These are phyloP conservation scores for Pseudonectria buxi DNA, from an alignment of 2,329 filamentous ascomycete species.

Conservation along the genomic window DNA sequence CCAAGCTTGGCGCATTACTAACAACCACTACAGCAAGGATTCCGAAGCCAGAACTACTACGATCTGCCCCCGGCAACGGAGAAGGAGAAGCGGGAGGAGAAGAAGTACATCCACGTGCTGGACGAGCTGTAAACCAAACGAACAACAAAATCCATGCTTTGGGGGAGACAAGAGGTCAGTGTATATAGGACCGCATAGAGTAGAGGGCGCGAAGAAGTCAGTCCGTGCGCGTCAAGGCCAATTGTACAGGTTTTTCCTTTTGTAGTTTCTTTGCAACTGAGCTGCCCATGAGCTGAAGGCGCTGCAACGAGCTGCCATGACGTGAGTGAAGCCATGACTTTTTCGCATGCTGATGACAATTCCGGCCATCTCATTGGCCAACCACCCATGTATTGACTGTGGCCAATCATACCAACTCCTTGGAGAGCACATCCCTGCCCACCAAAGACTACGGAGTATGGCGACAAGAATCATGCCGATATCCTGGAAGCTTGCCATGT, in stretches of 20 bases:
- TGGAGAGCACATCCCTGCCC: too few species aligned
- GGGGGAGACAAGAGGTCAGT: constrained; percentile 15
- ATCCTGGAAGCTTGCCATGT: too few species aligned
- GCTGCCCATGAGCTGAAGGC: too few species aligned
- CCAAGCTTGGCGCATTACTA: constrained; percentile 2
- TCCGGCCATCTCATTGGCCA: too few species aligned
- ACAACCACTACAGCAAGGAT: constrained; percentile 61
- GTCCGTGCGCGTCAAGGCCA: constrained; percentile 20
- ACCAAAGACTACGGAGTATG: too few species aligned
- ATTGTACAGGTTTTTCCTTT: constrained; percentile 25
- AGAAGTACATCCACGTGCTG: constrained; percentile 91
- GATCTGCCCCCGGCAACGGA: constrained; percentile 92
- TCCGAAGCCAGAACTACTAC: constrained; percentile 81
- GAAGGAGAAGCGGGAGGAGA: constrained; percentile 89
- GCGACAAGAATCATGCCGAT: too few species aligned
- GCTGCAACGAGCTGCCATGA: too few species aligned
- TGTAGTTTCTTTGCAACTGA: constrained; percentile 3
- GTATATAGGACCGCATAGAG: constrained; percentile 28
- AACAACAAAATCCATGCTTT: constrained; percentile 3
- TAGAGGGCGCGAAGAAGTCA: constrained; percentile 11
- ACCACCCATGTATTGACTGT: too few species aligned
- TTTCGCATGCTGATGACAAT: too few species aligned
- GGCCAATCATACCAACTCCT: too few species aligned
- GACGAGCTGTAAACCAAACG: constrained; percentile 65
- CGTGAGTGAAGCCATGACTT: too few species aligned